A percentile compares a stretch with the other conserved stretches of the same genome.
phyloP scores from a whole-genome alignment of 2,329 filamentous ascomycete species.

The Chalaropsis thielavioides region DNA sequence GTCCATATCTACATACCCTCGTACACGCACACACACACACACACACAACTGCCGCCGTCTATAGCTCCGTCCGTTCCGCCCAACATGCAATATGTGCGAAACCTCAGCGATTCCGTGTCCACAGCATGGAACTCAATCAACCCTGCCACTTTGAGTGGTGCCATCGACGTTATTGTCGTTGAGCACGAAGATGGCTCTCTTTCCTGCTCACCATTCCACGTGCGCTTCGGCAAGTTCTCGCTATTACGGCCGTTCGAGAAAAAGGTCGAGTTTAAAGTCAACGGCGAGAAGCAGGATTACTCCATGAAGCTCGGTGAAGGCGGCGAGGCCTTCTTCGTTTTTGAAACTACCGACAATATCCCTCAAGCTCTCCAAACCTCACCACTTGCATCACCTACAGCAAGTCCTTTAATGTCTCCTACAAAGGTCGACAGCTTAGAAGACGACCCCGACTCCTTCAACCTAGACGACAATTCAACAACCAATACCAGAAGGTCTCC shows the following conservation, averaged over 20 bases:
- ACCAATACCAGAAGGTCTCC: constrained; percentile 38
- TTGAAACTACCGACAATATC: constrained; percentile 83
- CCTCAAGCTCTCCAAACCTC: constrained; percentile 92
- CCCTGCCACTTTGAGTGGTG: constrained; percentile 87
- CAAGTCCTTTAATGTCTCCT: constrained; percentile 55
- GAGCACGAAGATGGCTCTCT: constrained; percentile 85
- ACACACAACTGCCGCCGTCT: constrained; percentile 1
- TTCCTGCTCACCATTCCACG: constrained; percentile 92
- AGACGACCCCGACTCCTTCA: constrained; percentile 18
- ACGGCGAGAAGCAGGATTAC: constrained; percentile 80
- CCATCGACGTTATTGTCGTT: constrained; percentile 97
- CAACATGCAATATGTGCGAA: constrained; percentile 93
- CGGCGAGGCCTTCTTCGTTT: constrained; percentile 97
- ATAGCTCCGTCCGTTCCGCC: background rate
- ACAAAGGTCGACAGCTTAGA: constrained; percentile 21
- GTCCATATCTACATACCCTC: constrained; percentile 7
- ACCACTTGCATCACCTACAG: constrained; percentile 77
- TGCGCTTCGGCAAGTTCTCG: constrained; percentile 97
- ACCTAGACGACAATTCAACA: constrained; percentile 52
- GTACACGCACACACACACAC: background rate
- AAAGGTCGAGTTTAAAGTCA: constrained; percentile 96
- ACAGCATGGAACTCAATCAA: constrained; percentile 99
- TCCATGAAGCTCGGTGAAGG: constrained; percentile 97
- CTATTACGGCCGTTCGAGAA: constrained; percentile 90
- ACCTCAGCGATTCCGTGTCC: constrained; percentile 85